A percentile compares a stretch with the other conserved stretches of the same genome.
Evolutionary conservation across 192 early-diverging fungal species (phyloP).

Genomic region (Phlyctochytrium planicorne): DNA sequence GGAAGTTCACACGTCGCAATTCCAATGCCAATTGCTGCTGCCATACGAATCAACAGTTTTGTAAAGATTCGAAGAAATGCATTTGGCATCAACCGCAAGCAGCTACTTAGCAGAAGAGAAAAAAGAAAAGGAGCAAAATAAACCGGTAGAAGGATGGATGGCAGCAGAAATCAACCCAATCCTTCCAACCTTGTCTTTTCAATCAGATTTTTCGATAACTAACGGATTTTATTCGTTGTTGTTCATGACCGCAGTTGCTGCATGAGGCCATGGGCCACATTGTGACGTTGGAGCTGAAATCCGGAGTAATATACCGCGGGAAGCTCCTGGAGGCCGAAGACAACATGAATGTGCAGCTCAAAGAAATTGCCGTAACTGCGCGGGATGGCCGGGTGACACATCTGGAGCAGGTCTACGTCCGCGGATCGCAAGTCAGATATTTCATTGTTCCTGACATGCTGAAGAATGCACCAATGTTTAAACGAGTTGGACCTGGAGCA

Average conservation of each 20-base stretch:
- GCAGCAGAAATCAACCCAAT: not conserved
- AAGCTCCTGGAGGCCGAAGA: conserved; percentile 95
- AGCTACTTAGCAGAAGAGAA: no score
- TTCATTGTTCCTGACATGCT: conserved; percentile 99
- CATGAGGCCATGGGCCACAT: conserved; percentile 98
- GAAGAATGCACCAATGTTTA: conserved; percentile 99
- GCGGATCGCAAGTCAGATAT: conserved; percentile 80
- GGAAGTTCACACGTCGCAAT: no score
- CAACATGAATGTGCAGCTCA: conserved; percentile 99
- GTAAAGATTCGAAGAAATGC: no score
- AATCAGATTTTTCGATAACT: no score
- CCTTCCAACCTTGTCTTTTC: conserved; percentile 1
- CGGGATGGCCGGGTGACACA: conserved; percentile 90
- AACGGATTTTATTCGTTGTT: no score
- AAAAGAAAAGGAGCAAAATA: no score
- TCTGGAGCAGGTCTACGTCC: conserved; percentile 94
- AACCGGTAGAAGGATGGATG: not conserved
- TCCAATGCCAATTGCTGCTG: no score
- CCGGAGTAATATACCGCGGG: conserved; percentile 91
- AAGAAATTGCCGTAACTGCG: conserved; percentile 88
- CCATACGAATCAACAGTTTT: no score
- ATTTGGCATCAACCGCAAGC: no score
- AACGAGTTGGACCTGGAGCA: conserved; percentile 80
- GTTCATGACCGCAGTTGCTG: conserved; percentile 57
- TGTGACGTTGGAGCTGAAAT: conserved; percentile 93